Base-by-base conservation (phyloP, 2,329 filamentous ascomycete genomes). In the Hymenoscyphus fraxineus region DNA sequence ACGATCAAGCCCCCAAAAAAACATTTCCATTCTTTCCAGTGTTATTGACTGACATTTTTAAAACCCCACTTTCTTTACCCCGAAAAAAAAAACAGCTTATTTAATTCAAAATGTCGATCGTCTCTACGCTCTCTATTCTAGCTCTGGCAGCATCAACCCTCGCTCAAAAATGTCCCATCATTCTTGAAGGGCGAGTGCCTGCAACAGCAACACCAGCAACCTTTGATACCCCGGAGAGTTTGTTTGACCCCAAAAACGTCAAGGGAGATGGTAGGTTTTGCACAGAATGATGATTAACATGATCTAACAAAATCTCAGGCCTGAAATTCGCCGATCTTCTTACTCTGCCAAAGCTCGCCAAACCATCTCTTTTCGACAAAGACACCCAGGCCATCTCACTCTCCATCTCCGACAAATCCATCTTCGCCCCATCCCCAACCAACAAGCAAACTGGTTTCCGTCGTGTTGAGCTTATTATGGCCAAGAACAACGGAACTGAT, bases 401-500 rank as follows among this genome's bases (percentile, higher is more conserved):
- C 3, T 71, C 70, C 22, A 61, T 73, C 64, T 67, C 64, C 16
- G 85, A 88, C 73, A 70, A 80, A 65, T 86, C 83, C 69, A 86
- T 88, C 74, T 88, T 88, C 75, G 77, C 78, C n/a, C 80, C 80
- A 39, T 78, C 77, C 68, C 69, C 76, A 19, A 72, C 78, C 70
- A 80, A 82, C 69, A 73, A 80, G 59, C 86, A 88, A 74, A 76
- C 76, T 2, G 86, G 86, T 22, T 88, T 88, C 77, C 81, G 86
- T 51, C 83, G 86, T 67, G 83, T 83, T 0, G 85, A 86, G 65
- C 78, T 87, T 61, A 79, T 85, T 62, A 78, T 81, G 12, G 74
- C 78, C 68, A 76, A 80, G 77, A 81, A 83, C 77, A 77, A 75
- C 19, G 78, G 83, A 61, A 80, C 80, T 55, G 84, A 85, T 61